Percentiles rank a stretch among this genome's conserved stretches.
These are phyloP conservation scores for Panus rudis DNA, from an alignment of 768 basidiomycete species.

Conservation along the genomic window DNA sequence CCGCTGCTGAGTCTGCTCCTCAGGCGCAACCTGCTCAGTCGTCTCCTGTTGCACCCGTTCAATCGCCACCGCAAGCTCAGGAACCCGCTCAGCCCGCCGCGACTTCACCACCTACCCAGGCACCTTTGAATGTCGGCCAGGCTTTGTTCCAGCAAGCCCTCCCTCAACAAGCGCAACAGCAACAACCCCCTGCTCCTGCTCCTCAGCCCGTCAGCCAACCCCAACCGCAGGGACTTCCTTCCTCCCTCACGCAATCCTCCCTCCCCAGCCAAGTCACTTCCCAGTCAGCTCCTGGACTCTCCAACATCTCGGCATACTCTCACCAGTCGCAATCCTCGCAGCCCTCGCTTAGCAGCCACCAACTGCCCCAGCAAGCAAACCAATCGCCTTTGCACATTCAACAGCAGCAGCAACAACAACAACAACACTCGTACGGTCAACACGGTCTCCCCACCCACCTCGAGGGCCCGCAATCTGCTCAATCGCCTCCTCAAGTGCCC, in stretches of 20 bases:
- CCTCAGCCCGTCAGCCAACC: constrained; percentile 12
- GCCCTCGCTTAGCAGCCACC: constrained; percentile 17
- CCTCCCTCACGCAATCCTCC: constrained; percentile 21
- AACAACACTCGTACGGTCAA: constrained; percentile 51
- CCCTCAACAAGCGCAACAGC: constrained; percentile 22
- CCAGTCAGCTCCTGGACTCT: constrained; percentile 22
- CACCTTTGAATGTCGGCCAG: constrained; percentile 13
- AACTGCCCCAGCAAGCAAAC: constrained; percentile 11
- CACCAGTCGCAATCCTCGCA: constrained; percentile 21
- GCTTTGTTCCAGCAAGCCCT: constrained; percentile 19
- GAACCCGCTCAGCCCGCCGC: constrained; percentile 9
- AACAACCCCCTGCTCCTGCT: constrained; percentile 14
- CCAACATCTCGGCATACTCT: constrained; percentile 24
- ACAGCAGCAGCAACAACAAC: constrained; percentile 12
- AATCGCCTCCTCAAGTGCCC: constrained; percentile 29
- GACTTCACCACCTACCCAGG: constrained; percentile 29
- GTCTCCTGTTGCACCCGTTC: constrained; percentile 10
- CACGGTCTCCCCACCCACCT: constrained; percentile 62
- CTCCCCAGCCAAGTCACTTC: constrained; percentile 20
- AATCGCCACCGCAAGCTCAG: constrained; percentile 9
- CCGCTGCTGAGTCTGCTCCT: constrained; percentile 30
- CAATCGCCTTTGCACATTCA: neutral
- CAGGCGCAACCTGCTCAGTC: constrained; percentile 23
- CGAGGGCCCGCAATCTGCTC: constrained; percentile 41
- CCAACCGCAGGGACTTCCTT: constrained; percentile 10